These are phyloP conservation scores for Halteria grandinella DNA, from an alignment of 73 alveolate genomes.

Conservation along the genomic window DNA sequence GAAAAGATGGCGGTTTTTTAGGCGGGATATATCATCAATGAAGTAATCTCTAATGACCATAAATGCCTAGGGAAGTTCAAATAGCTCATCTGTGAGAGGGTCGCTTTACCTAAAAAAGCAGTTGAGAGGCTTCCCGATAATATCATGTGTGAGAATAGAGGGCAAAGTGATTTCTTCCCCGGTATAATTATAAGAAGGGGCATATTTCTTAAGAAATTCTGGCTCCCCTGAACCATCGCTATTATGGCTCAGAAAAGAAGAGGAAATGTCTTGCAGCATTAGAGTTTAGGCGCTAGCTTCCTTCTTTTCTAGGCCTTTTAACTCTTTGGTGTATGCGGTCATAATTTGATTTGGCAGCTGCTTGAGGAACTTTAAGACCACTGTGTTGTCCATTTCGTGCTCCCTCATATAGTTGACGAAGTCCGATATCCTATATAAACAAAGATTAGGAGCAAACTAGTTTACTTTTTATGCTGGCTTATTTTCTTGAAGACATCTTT, in stretches of 20 bases:
- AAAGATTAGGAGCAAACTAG: neutral
- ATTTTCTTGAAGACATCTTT: neutral
- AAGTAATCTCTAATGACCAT: conserved; percentile 18
- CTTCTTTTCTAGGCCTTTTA: neutral
- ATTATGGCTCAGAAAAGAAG: no score
- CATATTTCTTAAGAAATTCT: no score
- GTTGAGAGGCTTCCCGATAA: conserved; percentile 20
- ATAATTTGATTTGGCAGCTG: conserved; percentile 8
- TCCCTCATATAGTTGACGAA: neutral
- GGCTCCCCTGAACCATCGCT: no score
- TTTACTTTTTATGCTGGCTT: neutral
- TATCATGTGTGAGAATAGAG: conserved; percentile 21
- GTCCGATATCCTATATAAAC: neutral
- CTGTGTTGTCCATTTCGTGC: neutral
- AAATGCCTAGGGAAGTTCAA: conserved; percentile 2
- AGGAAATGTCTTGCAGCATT: no score
- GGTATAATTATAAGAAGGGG: no score
- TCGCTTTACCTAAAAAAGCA: no score
- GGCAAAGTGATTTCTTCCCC: no score
- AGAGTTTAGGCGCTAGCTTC: no score
- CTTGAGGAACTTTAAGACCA: neutral
- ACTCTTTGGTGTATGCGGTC: neutral
- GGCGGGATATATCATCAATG: conserved; percentile 8
- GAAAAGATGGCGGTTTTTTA: neutral
- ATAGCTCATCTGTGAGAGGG: neutral